Evolutionary conservation across 257 asterid genomes (phyloP).

Genomic region (Solanum tarapatanum): DNA sequence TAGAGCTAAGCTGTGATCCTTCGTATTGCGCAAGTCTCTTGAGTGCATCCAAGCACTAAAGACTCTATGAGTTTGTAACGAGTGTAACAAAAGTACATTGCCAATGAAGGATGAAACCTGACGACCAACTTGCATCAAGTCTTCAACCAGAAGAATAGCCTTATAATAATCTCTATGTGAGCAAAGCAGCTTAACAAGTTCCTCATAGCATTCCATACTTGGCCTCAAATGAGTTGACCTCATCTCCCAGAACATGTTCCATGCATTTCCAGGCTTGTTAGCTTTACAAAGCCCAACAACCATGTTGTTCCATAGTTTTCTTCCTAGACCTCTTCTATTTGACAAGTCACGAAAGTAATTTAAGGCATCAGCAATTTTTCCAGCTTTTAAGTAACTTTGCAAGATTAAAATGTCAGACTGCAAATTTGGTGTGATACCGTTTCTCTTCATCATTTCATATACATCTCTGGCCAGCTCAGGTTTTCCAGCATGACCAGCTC

Average conservation of each 20-base stretch:
- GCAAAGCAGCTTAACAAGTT: conserved; percentile 55
- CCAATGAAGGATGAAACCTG: conserved; percentile 62
- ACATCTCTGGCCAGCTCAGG: conserved; percentile 50
- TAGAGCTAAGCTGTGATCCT: conserved; percentile 36
- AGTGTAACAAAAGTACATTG: conserved; percentile 57
- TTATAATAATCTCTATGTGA: conserved; percentile 15
- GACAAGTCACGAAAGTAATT: conserved; percentile 32
- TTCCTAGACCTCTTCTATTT: conserved; percentile 10
- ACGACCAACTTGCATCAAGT: conserved; percentile 50
- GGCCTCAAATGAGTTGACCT: conserved; percentile 29
- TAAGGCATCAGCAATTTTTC: conserved; percentile 28
- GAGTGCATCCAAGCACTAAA: conserved; percentile 34
- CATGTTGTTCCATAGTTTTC: conserved; percentile 38
- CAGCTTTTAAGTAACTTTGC: conserved; percentile 41
- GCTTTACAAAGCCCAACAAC: conserved; percentile 59
- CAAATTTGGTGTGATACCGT: conserved; percentile 23
- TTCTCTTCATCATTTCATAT: conserved; percentile 40
- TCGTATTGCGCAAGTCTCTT: conserved; percentile 14
- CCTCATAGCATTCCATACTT: conserved; percentile 62
- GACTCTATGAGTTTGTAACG: conserved; percentile 28
- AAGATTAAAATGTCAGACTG: conserved; percentile 34
- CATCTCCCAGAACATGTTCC: conserved; percentile 36
- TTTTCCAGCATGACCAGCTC: conserved; percentile 68
- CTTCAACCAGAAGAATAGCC: conserved; percentile 50
- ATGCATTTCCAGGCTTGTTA: conserved; percentile 30